Percentiles rank a stretch among this genome's conserved stretches.
These are phyloP conservation scores for Jamesozyma spencerorum DNA, from an alignment of 805 yeast species.

Conservation along the genomic window DNA sequence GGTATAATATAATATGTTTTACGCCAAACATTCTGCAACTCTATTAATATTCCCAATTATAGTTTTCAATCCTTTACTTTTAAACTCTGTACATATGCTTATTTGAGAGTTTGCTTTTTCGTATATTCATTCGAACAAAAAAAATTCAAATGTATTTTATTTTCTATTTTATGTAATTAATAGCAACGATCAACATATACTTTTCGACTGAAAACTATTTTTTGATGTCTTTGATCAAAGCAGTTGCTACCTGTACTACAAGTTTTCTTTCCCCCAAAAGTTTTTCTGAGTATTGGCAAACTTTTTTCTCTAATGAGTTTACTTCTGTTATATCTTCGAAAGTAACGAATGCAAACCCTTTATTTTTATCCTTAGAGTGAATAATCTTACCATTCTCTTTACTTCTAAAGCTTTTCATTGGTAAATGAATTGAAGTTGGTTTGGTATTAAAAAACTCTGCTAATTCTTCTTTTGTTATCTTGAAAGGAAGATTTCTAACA, in stretches of 20 bases:
- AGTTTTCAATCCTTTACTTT: too few species aligned
- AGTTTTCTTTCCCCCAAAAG: conserved; percentile 54
- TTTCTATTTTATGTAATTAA: too few species aligned
- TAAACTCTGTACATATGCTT: too few species aligned
- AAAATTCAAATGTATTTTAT: too few species aligned
- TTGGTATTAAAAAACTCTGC: conserved; percentile 41
- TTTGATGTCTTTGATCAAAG: too few species aligned
- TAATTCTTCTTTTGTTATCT: conserved; percentile 46
- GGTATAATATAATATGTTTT: too few species aligned
- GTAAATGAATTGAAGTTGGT: conserved; percentile 41
- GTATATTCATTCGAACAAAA: too few species aligned
- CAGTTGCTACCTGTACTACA: conserved; percentile 50
- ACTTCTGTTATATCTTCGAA: conserved; percentile 30
- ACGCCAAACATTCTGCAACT: too few species aligned
- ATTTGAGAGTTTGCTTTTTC: too few species aligned
- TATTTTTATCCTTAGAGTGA: conserved; percentile 31
- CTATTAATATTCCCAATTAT: too few species aligned
- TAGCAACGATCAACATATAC: too few species aligned
- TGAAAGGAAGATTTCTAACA: conserved; percentile 55
- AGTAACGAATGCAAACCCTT: conserved; percentile 54
- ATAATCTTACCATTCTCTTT: conserved; percentile 29
- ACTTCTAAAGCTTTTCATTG: conserved; percentile 32
- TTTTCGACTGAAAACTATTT: too few species aligned
- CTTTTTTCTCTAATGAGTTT: conserved; percentile 35
- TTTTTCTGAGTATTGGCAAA: conserved; percentile 55